These are phyloP conservation scores for Claviceps capensis DNA, from an alignment of 2,329 filamentous ascomycete genomes.

Conservation along the genomic window DNA sequence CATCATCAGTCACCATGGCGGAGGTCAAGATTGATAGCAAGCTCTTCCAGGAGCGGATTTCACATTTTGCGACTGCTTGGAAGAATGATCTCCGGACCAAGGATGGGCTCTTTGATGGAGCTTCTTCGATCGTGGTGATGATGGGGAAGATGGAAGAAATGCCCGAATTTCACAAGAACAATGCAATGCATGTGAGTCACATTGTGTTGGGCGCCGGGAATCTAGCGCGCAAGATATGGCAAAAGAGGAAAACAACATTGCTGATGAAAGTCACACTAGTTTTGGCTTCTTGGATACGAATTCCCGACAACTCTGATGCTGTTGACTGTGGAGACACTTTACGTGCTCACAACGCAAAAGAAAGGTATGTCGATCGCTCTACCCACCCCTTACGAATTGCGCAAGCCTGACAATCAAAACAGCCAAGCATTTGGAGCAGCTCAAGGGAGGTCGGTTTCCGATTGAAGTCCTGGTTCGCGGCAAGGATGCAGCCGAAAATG, in stretches of 20 bases:
- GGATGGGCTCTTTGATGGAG: conserved; percentile 75
- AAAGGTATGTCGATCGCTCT: conserved; percentile 50
- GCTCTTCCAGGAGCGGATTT: conserved; percentile 85
- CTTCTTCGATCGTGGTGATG: conserved; percentile 71
- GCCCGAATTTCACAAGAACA: conserved; percentile 85
- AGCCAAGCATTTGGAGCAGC: conserved; percentile 86
- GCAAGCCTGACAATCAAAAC: conserved; percentile 16
- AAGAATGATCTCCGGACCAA: conserved; percentile 87
- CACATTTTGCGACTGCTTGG: conserved; percentile 80
- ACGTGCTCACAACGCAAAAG: conserved; percentile 90
- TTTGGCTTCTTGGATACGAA: conserved; percentile 97
- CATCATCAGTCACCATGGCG: conserved; percentile 38
- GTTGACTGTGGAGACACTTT: conserved; percentile 75
- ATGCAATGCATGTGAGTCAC: conserved; percentile 73
- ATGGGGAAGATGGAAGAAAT: conserved; percentile 92
- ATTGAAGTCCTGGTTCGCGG: conserved; percentile 84
- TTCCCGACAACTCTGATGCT: conserved; percentile 94
- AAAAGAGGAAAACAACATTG: neutral
- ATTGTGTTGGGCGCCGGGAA: neutral
- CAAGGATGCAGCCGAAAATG: conserved; percentile 84
- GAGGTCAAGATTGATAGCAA: conserved; percentile 94
- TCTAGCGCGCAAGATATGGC: neutral
- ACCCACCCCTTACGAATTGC: neutral
- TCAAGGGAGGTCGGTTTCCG: conserved; percentile 85
- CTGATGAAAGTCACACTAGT: conserved; percentile 36